Evolutionary conservation across 352 stramenopile species (phyloP).

Genomic region (Phytophthora idaei): DNA sequence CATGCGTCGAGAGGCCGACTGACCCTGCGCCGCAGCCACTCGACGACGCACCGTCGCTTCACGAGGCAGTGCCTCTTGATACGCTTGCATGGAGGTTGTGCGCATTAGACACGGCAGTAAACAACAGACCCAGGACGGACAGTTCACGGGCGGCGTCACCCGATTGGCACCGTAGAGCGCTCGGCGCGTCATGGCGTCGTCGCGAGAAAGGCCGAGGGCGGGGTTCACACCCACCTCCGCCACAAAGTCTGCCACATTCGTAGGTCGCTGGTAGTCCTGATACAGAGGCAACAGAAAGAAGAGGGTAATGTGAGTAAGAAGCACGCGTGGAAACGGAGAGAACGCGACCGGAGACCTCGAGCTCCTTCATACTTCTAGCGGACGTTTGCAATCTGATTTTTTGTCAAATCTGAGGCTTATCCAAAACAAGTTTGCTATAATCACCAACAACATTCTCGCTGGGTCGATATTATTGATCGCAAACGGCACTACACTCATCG

Average conservation of each 20-base stretch:
- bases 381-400: conserved; percentile 23
- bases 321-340: neutral
- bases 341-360: conserved; percentile 14
- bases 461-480: neutral
- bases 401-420: neutral
- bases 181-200: conserved; percentile 75
- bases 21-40: conserved; percentile 20
- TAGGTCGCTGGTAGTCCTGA: conserved; percentile 48
- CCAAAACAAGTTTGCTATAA: too few species aligned
- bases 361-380: conserved; percentile 18
- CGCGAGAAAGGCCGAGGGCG: conserved; percentile 60
- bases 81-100: conserved; percentile 91
- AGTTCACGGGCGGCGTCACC: conserved; percentile 91
- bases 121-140: conserved; percentile 94
- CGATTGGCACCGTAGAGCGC: conserved; percentile 86
- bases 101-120: conserved; percentile 93
- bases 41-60: conserved; percentile 89
- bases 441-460: too few species aligned
- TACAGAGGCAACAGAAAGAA: neutral
- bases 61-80: conserved; percentile 81
- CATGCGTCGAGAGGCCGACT: conserved; percentile 66
- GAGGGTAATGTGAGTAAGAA: neutral
- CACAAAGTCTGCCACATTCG: conserved; percentile 61
- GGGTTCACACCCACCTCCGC: conserved; percentile 66
- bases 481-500: neutral